Evolutionary conservation across 2,329 filamentous ascomycete species (phyloP), one percentile per base, ranked within the genome.

Genomic region (Aspergillus carbonarius): DNA sequence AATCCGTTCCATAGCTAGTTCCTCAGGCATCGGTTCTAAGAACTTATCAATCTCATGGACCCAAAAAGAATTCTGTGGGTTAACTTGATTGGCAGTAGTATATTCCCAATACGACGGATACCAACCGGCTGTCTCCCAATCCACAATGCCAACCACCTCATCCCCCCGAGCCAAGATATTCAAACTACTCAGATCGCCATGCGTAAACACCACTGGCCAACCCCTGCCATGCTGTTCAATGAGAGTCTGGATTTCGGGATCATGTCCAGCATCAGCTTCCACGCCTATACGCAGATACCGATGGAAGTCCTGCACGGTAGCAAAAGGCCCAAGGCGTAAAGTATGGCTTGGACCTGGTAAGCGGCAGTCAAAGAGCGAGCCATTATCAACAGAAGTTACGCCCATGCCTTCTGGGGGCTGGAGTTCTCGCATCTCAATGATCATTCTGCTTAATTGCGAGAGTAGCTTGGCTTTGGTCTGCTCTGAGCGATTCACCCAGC

Each of bases 151-250:
- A 39, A 77, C 73, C 30, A 85, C 66, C 5, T 74, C 65, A 54
- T 78, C 74, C 5, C 71, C 75, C 6, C 67, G 66, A 17, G 63
- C 63, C 44, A 74, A 59, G 37, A 74, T 70, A 39, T 75, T 73
- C 3, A 71, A 65, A 9, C 68, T 71, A 74, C 80, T 42, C 70
- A 85, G 70, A 65, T 85, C 82, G 3, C 77, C 77, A 69, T 85
- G 82, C 1, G 81, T 81, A 59, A 85, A 79, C 1, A 79, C 73
- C 7, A 73, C 62, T 25, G 65, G 66, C 70, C 69, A 75, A 34
- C 60, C 30, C 7, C 64, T 62, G 47, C 63, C 61, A 48, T 78
- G 73, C 55, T 68, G 61, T 37, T 57, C 67, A 17, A 76, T 74
- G 12, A 79, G 62, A 6, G 74, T 63, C 42, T 77, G 63, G 27